A percentile compares a stretch with the other conserved stretches of the same genome.
Evolutionary conservation across 208 protist genomes (phyloP).

Genomic region (Acanthamoeba sp.): DNA sequence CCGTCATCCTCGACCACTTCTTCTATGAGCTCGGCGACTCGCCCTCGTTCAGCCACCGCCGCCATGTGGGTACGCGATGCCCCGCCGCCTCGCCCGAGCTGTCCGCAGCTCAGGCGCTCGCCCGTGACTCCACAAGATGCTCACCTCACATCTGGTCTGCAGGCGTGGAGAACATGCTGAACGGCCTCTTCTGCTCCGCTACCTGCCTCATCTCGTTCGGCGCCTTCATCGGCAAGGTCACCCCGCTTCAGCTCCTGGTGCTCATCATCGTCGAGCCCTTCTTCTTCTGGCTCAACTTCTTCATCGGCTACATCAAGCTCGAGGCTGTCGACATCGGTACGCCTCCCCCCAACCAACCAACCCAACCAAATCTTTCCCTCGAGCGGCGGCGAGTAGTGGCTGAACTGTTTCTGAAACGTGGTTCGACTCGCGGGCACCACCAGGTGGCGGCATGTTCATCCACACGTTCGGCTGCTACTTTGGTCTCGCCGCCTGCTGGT

Average conservation of each 20-base stretch:
- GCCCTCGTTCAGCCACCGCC: conserved; percentile 2
- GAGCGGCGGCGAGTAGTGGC: too few species aligned
- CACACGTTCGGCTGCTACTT: conserved; percentile 81
- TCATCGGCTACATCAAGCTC: conserved; percentile 40
- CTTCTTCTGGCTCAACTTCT: conserved; percentile 75
- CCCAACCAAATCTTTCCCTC: too few species aligned
- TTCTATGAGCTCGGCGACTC: not conserved
- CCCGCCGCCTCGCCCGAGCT: too few species aligned
- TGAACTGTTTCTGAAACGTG: not conserved
- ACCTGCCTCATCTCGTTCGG: conserved; percentile 77
- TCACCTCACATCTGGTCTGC: too few species aligned
- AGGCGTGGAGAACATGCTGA: conserved; percentile 58
- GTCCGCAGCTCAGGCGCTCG: too few species aligned
- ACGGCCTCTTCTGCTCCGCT: conserved; percentile 53
- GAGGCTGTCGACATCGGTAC: conserved; percentile 45
- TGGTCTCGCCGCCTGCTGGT: conserved; percentile 63
- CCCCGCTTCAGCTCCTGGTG: conserved; percentile 68
- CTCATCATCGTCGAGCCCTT: conserved; percentile 71
- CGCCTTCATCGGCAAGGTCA: conserved; percentile 76
- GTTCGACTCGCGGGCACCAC: too few species aligned
- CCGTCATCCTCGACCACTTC: conserved; percentile 7
- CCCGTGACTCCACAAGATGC: too few species aligned
- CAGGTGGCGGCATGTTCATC: conserved; percentile 75
- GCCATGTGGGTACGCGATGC: conserved; percentile 3
- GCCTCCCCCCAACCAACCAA: too few species aligned